Evolutionary conservation across 2,329 filamentous ascomycete species (phyloP), one percentile per base, ranked within the genome.

Genomic region (Tolypocladium ovalisporum): DNA sequence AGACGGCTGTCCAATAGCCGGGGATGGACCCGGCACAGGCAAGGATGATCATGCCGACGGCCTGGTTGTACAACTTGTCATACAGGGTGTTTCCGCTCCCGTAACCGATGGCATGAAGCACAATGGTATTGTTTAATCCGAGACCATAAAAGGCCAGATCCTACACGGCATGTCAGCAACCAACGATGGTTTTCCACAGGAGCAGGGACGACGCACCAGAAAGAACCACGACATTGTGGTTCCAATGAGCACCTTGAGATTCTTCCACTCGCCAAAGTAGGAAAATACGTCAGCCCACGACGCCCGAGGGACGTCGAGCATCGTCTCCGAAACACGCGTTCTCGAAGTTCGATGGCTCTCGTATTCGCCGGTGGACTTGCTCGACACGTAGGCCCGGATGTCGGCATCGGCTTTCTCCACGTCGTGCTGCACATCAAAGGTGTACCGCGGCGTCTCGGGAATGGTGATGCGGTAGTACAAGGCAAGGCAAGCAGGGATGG

Each of bases 401-500:
- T 93, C 89, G 13, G 83, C 84, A 58, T 86, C 84, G 35, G 83
- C 89, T 73, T 90, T 88, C 70, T 89, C 81, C 35, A 89, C 78
- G 65, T 94, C 88, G 58, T 84, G 85, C 34, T 84, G 80, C 2
- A 94, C 83, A 68, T 94, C 89, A 63, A 92, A 90, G 1, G 89
- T 92, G 70, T 92, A 93, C 40, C 88, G 83, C 40, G 89, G 88
- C 4, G 89, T 92, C 73, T 94, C 90, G 10, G 89, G 89, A 58
- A 94, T 92, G 27, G 89, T 93, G 55, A 94, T 81, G 61, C 89
- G 87, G 73, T 89, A 94, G 72, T 92, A 93, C n/a, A 94, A 77
- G 15, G 89, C 89, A 58, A 91, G 80, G 64, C 84, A 88, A 3
- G 87, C 89, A 0, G 89, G 89, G 12, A 94, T 75, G 15, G 87